Percentiles rank a stretch among this genome's conserved stretches.
Conservation (phyloP, 306 rosid species). For the Echinosophora koreensis region DNA sequence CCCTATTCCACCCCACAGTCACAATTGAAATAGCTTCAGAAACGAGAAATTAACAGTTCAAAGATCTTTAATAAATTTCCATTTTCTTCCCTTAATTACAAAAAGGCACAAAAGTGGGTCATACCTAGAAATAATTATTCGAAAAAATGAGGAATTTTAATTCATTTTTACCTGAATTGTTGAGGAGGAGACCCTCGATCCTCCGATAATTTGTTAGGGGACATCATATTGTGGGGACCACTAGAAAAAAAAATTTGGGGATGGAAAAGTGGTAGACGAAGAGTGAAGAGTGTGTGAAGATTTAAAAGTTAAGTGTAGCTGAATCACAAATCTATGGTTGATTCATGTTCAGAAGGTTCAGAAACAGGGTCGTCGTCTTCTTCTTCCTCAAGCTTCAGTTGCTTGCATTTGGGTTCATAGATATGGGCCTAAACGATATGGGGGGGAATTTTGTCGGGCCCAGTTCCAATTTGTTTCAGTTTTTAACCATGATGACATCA, state of each 20-base stretch:
- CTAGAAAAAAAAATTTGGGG: neutral
- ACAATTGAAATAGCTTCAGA: slow-evolving; percentile 17
- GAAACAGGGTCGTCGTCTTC: neutral
- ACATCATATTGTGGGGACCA: slow-evolving; percentile 72
- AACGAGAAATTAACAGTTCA: slow-evolving; percentile 23
- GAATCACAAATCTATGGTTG: slow-evolving; percentile 47
- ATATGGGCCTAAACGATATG: neutral
- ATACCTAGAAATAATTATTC: slow-evolving; percentile 36
- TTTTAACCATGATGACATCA: neutral
- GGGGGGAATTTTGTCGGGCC: neutral
- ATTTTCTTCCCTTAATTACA: slow-evolving; percentile 11
- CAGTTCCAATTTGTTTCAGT: neutral
- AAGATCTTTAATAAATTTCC: neutral
- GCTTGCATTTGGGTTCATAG: neutral
- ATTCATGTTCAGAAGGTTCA: slow-evolving; percentile 4
- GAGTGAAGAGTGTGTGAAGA: slow-evolving; percentile 35
- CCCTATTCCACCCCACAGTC: slow-evolving; percentile 13
- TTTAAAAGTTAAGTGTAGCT: slow-evolving; percentile 26
- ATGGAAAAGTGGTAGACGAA: neutral
- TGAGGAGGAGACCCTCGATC: slow-evolving; percentile 78
- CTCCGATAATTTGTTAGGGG: slow-evolving; percentile 73
- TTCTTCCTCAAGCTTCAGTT: slow-evolving; percentile 24
- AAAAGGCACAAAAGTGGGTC: neutral
- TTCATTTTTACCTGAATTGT: slow-evolving; percentile 65
- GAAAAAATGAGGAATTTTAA: neutral